Evolutionary conservation across 192 early-diverging fungal genomes (phyloP), one percentile per base, ranked within the genome.

Genomic region (Chytriomyces hyalinus): DNA sequence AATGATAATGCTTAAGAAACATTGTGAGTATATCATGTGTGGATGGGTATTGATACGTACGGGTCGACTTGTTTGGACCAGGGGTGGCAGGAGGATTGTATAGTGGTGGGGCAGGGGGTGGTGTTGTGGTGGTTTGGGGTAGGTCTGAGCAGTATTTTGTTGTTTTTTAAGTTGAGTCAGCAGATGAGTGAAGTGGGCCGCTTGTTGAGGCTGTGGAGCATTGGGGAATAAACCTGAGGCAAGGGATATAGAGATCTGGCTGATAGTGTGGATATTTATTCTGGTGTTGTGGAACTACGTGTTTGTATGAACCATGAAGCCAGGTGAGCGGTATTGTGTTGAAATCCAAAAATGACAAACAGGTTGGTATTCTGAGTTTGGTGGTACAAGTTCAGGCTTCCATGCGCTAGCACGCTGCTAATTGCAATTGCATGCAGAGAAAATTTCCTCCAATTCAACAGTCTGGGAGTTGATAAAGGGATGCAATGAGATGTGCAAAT

Each of bases 1-100:
- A n/a, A n/a, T n/a, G n/a, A n/a, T n/a, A n/a, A n/a, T n/a, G n/a
- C n/a, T 57, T n/a, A n/a, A 10, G 51, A 57, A 26, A 26, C 24
- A 26, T 26, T 26, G 24, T 26, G 24, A 26, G 24, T 26, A 94
- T 92, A 91, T 76, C 93, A 94, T 69, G 81, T 93, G 68, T 94
- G 91, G 87, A 78, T 94, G 53, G 93, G 88, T 1, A 89, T 87
- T 3, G 93, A 93, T 57, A 94, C 91, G 36, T 90, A 91, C 67
- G 93, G 86, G n/a, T 93, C n/a, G 86, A 73, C 62, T 90, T 24
- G 71, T 91, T 61, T 7, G 75, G 85, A 6, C 84, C 87, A 15
- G 71, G 60, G 3, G 61, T 73, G 11, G 10, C 46, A 4, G 71
- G 71, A 43, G 71, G 49, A 60, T 22, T 43, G 53, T 17, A 22